Conservation (phyloP, 305 asterid genomes). For the Rubia occidens region DNA sequence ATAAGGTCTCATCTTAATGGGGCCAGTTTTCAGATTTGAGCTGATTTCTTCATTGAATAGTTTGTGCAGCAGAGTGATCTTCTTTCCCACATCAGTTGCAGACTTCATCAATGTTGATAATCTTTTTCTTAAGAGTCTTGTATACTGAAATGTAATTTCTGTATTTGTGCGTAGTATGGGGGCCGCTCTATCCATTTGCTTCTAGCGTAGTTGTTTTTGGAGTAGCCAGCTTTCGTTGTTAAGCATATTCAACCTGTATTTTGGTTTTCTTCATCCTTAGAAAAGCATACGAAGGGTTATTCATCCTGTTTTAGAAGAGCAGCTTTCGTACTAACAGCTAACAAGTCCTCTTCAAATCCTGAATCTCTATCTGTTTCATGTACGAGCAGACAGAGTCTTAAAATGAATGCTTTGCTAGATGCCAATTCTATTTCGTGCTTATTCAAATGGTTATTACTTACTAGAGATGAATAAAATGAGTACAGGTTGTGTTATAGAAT, state of each 20-base stretch:
- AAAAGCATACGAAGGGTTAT: not conserved
- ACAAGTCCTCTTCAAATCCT: not conserved
- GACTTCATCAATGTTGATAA: not conserved
- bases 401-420: not conserved
- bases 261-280: not conserved
- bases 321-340: not conserved
- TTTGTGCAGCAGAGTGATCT: not conserved
- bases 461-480: not conserved
- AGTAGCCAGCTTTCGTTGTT: not conserved
- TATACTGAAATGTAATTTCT: constrained; percentile 49
- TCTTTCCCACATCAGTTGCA: not conserved
- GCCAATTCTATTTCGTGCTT: not conserved
- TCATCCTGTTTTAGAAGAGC: not conserved
- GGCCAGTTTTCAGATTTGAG: not conserved
- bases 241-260: no score
- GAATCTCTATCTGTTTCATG: not conserved
- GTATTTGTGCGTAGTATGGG: not conserved
- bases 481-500: not conserved
- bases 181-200: not conserved
- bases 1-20: not conserved
- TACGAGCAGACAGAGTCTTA: not conserved
- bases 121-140: not conserved
- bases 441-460: not conserved
- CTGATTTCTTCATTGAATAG: not conserved
- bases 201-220: not conserved